Base-by-base conservation (phyloP, 2,329 filamentous ascomycete species). In the Alternaria conjuncta region DNA sequence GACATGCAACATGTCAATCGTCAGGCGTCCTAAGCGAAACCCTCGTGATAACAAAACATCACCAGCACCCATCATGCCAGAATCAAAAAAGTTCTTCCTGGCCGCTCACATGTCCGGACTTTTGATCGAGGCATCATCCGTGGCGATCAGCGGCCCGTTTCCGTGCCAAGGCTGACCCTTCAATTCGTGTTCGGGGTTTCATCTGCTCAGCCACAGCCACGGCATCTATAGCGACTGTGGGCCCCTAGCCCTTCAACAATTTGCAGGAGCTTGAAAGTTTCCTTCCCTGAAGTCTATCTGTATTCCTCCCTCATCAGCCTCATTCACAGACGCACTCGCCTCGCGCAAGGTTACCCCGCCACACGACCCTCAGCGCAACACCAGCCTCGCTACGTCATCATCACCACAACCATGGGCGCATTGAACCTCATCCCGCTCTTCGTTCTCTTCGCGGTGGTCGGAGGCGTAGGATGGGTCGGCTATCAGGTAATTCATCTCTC, bases 341-440 rank as follows among this genome's bases (percentile, higher is more conserved):
- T 28, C 18, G 5, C 36, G 25, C 32, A 46, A 47, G 54, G 20
- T 55, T 59, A 63, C 60, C 51, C 43, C 62, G 44, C 54, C 47
- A 41, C 28, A 32, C 28, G 20, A 23, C 20, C 53, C 13, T 58
- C 47, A 21, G 26, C 60, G n/a, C 21, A 12, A 15, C 20, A 55
- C 21, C 55, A 55, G 44, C 60, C 46, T 49, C 60, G 55, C 55
- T 49, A 64, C 68, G 47, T 64, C 64, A 68, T 55, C 43, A 26
- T 15, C 44, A 30, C 21, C 50, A 50, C 56, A 41, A 69, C 30
- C 18, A 82, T 81, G 78, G 80, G 78, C 69, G 78, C 77, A 45
- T 57, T 78, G 18, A 83, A 90, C 74, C 79, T 93, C 41, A 71
- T 93, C 26, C 91, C 92, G 6, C 86, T 94, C 51, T 60, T 92